Conservation (phyloP, 163 green algal species). For the Coccomyxa subellipsoidea region DNA sequence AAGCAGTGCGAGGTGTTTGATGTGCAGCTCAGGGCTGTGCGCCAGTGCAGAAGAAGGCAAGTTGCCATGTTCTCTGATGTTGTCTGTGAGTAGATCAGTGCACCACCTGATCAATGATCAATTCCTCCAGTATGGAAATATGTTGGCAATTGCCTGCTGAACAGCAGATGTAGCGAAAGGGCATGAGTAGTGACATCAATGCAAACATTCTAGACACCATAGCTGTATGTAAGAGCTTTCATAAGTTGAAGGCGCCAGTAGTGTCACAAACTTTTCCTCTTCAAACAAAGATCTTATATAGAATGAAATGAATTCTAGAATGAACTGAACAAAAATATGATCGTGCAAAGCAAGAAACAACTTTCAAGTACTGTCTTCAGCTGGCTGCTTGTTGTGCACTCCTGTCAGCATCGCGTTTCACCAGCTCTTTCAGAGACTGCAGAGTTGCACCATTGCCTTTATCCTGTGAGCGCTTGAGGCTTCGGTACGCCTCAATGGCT, state of each 20-base stretch:
- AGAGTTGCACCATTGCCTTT: neutral
- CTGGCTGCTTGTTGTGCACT: neutral
- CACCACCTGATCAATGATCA: no score
- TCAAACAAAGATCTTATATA: no score
- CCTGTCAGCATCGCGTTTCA: neutral
- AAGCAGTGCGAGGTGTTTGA: conserved; percentile 99
- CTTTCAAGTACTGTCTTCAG: neutral
- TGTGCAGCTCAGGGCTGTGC: conserved; percentile 82
- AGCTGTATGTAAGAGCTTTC: no score
- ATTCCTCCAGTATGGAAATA: no score
- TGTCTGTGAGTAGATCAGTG: conserved; percentile 62
- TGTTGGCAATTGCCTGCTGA: no score
- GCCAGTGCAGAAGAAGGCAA: conserved; percentile 60
- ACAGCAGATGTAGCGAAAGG: no score
- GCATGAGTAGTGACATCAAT: neutral
- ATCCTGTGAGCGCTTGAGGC: neutral
- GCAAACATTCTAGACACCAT: no score
- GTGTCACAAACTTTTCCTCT: no score
- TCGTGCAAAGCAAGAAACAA: neutral
- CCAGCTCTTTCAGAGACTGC: neutral
- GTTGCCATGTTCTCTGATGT: conserved; percentile 80
- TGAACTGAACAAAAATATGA: neutral
- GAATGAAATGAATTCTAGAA: no score
- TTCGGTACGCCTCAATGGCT: neutral
- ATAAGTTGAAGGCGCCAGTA: no score